Evolutionary conservation across 2,329 filamentous ascomycete genomes (phyloP).

Genomic region (Phaeophleospora eucalypticola): DNA sequence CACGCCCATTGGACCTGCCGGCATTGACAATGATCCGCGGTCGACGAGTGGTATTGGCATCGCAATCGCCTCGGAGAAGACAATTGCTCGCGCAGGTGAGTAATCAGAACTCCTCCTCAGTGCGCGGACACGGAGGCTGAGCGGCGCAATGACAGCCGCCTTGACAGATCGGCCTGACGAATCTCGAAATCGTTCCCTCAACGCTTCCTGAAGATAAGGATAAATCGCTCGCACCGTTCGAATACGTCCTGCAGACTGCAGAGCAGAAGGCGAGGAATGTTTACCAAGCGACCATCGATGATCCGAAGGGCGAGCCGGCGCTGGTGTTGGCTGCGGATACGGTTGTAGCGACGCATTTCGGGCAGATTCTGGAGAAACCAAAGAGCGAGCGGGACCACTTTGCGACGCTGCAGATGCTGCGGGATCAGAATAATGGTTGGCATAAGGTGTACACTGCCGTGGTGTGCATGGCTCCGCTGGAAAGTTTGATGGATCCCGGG

Average conservation of each 20-base stretch:
- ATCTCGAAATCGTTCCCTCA: constrained; percentile 81
- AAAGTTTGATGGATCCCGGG: constrained; percentile 75
- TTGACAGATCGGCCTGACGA: constrained; percentile 67
- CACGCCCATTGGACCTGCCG: constrained; percentile 71
- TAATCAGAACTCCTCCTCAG: constrained; percentile 1
- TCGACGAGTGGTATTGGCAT: constrained; percentile 84
- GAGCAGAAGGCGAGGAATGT: constrained; percentile 77
- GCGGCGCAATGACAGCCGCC: constrained; percentile 22
- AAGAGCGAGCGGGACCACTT: constrained; percentile 75
- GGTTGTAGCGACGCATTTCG: constrained; percentile 71
- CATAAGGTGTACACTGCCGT: constrained; percentile 88
- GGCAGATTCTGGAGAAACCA: constrained; percentile 87
- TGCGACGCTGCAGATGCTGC: constrained; percentile 73
- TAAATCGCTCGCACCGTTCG: constrained; percentile 74
- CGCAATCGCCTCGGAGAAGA: constrained; percentile 77
- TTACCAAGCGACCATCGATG: constrained; percentile 56
- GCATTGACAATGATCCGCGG: constrained; percentile 70
- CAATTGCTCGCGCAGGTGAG: constrained; percentile 70
- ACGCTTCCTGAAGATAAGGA: constrained; percentile 79
- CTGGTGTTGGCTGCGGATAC: constrained; percentile 22
- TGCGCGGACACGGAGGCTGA: constrained; percentile 15
- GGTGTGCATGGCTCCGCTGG: constrained; percentile 74
- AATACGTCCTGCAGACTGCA: constrained; percentile 88
- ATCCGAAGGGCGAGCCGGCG: constrained; percentile 48
- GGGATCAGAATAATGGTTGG: constrained; percentile 58